Evolutionary conservation across 257 asterid genomes (phyloP), one percentile per base, ranked within the genome.

Genomic region (Pogostemon cablin): DNA sequence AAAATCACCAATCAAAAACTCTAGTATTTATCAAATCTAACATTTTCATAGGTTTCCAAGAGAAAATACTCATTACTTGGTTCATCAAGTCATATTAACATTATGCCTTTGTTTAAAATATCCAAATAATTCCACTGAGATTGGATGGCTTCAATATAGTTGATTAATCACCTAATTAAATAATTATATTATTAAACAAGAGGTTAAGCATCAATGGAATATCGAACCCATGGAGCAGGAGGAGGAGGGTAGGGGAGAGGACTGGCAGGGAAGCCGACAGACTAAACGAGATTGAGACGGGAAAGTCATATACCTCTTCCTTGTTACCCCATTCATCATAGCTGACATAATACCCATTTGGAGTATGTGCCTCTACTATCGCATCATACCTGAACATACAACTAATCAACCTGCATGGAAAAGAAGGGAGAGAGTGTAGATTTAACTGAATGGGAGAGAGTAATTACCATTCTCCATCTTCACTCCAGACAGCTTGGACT

Each of bases 401-500:
- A 79, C 87, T 69, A 83, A 83, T 89, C 86, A 91, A 82, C 77
- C 81, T 80, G 32, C 32, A 25, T 25, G 73, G 69, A 71, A 76
- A 55, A 79, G 60, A 73, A 74, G 79, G 73, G 52, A 62, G 54
- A 65, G 72, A 52, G 32, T 25, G 32, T 25, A 25, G 32, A 25
- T 25, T 25, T 25, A 25, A 25, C 32, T 25, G 32, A 25, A 25
- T 25, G 32, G 3, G 7, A 50, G 57, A 52, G 40, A 41, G 52
- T 38, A 74, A 65, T 43, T 81, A 91, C 99, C 99, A 95, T 75
- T 95, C 99, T 79, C 98, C 98, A 73, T 95, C 98, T 77, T 91
- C 97, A 42, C 99, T 95, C 90, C 93, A 95, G 78, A 91, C 96
- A 39, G 99, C 99, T 85, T 90, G 98, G 73, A 91, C 95, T 84